Conservation (phyloP, 306 rosid genomes). For the Gynostemma pentaphyllum region DNA sequence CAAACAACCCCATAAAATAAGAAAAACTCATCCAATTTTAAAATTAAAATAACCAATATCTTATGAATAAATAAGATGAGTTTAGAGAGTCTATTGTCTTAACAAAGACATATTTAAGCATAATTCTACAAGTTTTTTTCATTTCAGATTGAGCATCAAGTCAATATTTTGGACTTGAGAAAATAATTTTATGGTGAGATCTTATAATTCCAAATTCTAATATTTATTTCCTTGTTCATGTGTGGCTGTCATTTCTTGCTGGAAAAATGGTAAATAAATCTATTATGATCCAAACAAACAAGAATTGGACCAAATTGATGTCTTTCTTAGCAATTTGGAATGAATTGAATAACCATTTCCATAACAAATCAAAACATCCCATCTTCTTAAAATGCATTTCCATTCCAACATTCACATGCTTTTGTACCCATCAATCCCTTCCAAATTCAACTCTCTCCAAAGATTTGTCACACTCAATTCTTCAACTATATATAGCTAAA, state of each 20-base stretch:
- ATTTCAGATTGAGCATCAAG: slow-evolving; percentile 1
- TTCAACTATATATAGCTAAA: too few relatives aligned
- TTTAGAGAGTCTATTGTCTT: too few relatives aligned
- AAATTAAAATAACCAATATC: too few relatives aligned
- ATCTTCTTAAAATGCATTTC: neutral
- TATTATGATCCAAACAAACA: neutral
- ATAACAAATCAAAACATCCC: neutral
- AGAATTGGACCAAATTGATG: neutral
- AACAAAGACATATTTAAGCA: too few relatives aligned
- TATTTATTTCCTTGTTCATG: neutral
- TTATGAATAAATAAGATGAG: too few relatives aligned
- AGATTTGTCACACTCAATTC: neutral
- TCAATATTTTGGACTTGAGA: neutral
- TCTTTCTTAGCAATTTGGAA: too few relatives aligned
- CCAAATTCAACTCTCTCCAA: neutral
- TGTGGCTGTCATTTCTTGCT: slow-evolving; percentile 6
- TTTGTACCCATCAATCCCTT: neutral
- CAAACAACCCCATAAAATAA: too few relatives aligned
- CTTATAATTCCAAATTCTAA: neutral
- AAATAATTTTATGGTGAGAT: neutral
- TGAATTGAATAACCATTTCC: neutral
- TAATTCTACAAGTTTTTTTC: too few relatives aligned
- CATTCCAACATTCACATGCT: slow-evolving; percentile 8
- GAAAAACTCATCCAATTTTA: too few relatives aligned
- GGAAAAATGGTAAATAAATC: slow-evolving; percentile 5